Evolutionary conservation across 768 basidiomycete genomes (phyloP).

Genomic region (Rhodotorula diobovata): DNA sequence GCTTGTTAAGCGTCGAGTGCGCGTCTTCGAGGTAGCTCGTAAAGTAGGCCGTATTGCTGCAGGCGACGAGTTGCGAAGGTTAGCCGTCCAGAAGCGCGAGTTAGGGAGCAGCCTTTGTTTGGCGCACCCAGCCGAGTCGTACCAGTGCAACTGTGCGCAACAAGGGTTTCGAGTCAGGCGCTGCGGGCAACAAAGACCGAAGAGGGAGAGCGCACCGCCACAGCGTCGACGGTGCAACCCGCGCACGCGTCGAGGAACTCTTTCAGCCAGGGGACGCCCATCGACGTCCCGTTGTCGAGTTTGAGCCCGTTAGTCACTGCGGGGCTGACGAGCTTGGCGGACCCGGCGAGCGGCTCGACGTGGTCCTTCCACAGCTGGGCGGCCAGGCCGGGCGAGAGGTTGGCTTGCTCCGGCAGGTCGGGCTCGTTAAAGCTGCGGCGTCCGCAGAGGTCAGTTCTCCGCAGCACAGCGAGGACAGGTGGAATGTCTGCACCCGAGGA

Average conservation of each 20-base stretch:
- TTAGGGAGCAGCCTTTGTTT: not conserved
- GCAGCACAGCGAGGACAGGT: not conserved
- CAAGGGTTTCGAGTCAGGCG: no score
- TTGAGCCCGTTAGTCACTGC: constrained; percentile 16
- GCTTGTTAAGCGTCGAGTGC: not conserved
- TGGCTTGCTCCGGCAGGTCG: constrained; percentile 14
- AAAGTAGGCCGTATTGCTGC: constrained; percentile 25
- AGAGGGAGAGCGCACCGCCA: constrained; percentile 3
- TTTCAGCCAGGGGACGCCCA: constrained; percentile 24
- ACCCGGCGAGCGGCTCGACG: constrained; percentile 11
- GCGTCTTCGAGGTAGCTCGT: constrained; percentile 13
- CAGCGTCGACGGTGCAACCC: constrained; percentile 6
- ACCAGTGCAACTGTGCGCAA: constrained; percentile 11
- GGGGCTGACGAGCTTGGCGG: constrained; percentile 18
- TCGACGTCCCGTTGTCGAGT: constrained; percentile 5
- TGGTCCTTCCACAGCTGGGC: constrained; percentile 2
- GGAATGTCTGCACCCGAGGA: constrained; percentile 9
- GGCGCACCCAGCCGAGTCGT: constrained; percentile 5
- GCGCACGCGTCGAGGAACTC: constrained; percentile 10
- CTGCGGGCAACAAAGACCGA: accelerated
- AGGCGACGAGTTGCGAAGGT: not conserved
- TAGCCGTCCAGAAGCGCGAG: not conserved
- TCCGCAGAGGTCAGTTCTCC: not conserved
- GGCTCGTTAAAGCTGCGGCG: constrained; percentile 20
- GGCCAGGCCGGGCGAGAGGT: constrained; percentile 6